A percentile compares a stretch with the other conserved stretches of the same genome.
phyloP scores from a whole-genome alignment of 441 rosid species.

The Lepidium campestre region DNA sequence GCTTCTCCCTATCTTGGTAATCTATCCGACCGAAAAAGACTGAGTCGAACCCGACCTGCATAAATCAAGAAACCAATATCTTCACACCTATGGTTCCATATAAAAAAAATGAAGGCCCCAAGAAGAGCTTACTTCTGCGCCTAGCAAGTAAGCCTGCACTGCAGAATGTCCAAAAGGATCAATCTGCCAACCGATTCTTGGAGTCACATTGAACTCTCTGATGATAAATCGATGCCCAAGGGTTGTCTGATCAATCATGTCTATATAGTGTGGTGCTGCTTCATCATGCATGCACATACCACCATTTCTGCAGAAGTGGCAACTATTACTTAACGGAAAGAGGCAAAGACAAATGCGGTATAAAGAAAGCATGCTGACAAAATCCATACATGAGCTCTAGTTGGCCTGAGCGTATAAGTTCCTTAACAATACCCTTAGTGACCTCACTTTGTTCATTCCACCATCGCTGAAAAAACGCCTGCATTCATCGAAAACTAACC shows the following conservation, averaged over 20 bases:
- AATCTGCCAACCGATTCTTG: slow-evolving; percentile 99
- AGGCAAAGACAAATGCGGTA: background rate
- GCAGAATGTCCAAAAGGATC: slow-evolving; percentile 99
- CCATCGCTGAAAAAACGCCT: slow-evolving; percentile 99
- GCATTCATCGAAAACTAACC: slow-evolving; percentile 17
- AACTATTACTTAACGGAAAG: background rate
- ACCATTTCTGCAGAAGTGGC: slow-evolving; percentile 63
- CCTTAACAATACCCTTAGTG: slow-evolving; percentile 53
- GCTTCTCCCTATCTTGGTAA: slow-evolving; percentile 91
- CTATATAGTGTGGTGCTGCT: slow-evolving; percentile 90
- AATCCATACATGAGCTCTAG: slow-evolving; percentile 84
- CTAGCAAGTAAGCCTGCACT: slow-evolving; percentile 93
- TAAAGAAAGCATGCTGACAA: background rate
- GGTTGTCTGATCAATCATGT: slow-evolving; percentile 98
- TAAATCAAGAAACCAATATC: slow-evolving; percentile 16
- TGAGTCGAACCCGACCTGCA: slow-evolving; percentile 92
- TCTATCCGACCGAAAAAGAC: slow-evolving; percentile 94
- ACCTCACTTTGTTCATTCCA: slow-evolving; percentile 86
- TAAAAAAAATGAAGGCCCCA: background rate
- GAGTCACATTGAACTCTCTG: slow-evolving; percentile 79
- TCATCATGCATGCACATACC: slow-evolving; percentile 99
- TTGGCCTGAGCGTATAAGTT: slow-evolving; percentile 76
- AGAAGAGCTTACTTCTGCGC: slow-evolving; percentile 68
- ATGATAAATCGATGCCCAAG: slow-evolving; percentile 85
- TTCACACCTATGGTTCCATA: slow-evolving; percentile 2